Base-by-base conservation (phyloP, 768 basidiomycete species). In the Mycena epipterygia region DNA sequence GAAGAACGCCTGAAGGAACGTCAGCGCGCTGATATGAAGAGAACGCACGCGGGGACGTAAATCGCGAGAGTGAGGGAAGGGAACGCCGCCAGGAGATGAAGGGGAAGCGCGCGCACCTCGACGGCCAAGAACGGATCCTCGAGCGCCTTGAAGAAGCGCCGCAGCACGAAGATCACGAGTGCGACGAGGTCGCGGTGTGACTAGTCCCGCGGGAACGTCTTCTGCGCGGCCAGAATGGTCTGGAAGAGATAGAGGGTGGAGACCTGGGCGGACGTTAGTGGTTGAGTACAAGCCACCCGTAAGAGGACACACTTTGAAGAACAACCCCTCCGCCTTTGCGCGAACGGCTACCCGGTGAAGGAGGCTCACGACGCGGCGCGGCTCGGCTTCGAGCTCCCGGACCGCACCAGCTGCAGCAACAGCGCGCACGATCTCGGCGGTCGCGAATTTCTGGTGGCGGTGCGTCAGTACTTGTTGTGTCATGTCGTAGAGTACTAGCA, bases 141-240 rank as follows among this genome's bases (percentile, higher is more conserved):
- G 55, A 96, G 86, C 9, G 91, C 89, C 79, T 98, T 99, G 90
- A 99, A 99, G 86, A 99, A 99, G 78, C 93, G 91, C 29, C 95
- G 90, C 67, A 98, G 86, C 70, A 98, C 86, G 81, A 88, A 99
- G 76, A 91, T 93, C 83, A 98, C 91, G 39, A 99, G 82, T 63
- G 88, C 87, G 63, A 95, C 79, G 55, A 99, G 89, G 81, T 99
- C 98, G 75, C 93, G 93, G 84, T 89, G 87, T 2, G 95, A 86
- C 71, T 91, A 91, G 56, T 93, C 92, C 61, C 89, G 90, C 65
- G 96, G 95, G 64, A 95, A 84, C 14, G 91, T 88, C 74, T 89
- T 89, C 78, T 94, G 90, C 78, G 95, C 93, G 68, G 92, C 91
- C 55, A 98, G 83, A 73, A 99, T 93, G 23, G 88, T 83, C 80